phyloP scores from a whole-genome alignment of 441 rosid genomes.

The Hura crepitans region DNA sequence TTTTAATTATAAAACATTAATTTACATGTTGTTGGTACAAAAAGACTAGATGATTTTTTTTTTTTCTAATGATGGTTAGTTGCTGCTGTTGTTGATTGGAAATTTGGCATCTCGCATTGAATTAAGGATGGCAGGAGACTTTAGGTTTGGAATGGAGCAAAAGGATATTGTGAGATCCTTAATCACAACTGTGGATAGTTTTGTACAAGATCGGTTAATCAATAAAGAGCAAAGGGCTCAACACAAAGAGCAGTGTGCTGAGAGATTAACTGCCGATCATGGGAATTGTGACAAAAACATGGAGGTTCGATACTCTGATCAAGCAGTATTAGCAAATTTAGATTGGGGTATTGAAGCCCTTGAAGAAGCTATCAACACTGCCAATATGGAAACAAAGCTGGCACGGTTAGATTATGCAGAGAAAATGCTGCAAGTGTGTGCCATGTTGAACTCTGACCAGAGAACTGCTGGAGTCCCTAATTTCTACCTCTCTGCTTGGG shows the following conservation, averaged over 20 bases:
- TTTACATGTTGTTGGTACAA: background rate
- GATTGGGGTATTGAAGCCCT: conserved; percentile 76
- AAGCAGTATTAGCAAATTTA: conserved; percentile 62
- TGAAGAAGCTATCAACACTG: conserved; percentile 63
- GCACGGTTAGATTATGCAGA: conserved; percentile 58
- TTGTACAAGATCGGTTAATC: conserved; percentile 41
- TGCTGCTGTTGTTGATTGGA: conserved; percentile 12
- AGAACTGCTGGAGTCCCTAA: conserved; percentile 71
- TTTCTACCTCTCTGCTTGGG: conserved; percentile 73
- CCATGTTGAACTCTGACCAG: conserved; percentile 47
- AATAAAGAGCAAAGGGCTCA: conserved; percentile 42
- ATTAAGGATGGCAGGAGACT: conserved; percentile 36
- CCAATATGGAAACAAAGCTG: conserved; percentile 54
- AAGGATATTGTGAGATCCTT: conserved; percentile 38
- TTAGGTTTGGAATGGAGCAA: conserved; percentile 43
- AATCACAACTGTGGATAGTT: conserved; percentile 39
- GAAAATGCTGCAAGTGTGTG: conserved; percentile 68
- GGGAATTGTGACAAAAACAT: conserved; percentile 30
- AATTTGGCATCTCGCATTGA: conserved; percentile 3
- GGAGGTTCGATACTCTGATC: conserved; percentile 62
- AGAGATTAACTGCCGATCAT: conserved; percentile 60
- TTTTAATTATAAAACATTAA: background rate
- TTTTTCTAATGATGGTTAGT: conserved; percentile 1
- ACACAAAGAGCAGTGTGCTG: conserved; percentile 65
- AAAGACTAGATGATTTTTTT: background rate